Evolutionary conservation across 2,329 filamentous ascomycete species (phyloP).

Genomic region (Coniochaeta sp.): DNA sequence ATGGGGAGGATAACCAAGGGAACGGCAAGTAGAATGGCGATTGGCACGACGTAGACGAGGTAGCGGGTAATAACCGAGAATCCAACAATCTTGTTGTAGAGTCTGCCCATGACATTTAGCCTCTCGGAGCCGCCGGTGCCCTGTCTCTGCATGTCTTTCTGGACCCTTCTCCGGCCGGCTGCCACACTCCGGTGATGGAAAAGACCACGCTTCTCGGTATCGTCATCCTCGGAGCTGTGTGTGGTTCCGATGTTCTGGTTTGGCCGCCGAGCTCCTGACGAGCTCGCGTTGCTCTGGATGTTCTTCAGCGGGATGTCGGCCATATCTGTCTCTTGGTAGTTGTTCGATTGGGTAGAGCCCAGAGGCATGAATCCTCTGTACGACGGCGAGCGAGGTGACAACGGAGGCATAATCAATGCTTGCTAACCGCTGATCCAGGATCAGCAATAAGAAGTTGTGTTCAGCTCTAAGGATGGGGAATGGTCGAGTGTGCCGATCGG

Average conservation of each 20-base stretch:
- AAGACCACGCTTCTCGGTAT: slow-evolving; percentile 42
- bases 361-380: slow-evolving; percentile 38
- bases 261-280: slow-evolving; percentile 34
- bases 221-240: slow-evolving; percentile 17
- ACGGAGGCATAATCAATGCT: neutral
- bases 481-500: neutral
- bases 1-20: slow-evolving; percentile 51
- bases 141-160: slow-evolving; percentile 31
- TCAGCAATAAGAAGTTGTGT: neutral
- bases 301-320: slow-evolving; percentile 46
- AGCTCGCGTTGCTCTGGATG: slow-evolving; percentile 47
- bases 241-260: slow-evolving; percentile 19
- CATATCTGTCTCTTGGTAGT: slow-evolving; percentile 35
- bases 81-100: slow-evolving; percentile 57
- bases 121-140: slow-evolving; percentile 39
- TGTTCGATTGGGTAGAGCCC: slow-evolving; percentile 18
- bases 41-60: slow-evolving; percentile 58
- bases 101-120: slow-evolving; percentile 56
- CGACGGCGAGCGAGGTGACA: slow-evolving; percentile 25
- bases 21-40: slow-evolving; percentile 52
- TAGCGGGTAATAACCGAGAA: slow-evolving; percentile 60
- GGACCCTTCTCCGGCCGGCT: slow-evolving; percentile 41
- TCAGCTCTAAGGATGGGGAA: neutral
- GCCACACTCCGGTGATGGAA: slow-evolving; percentile 21
- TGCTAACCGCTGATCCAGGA: neutral